Evolutionary conservation across 768 basidiomycete genomes (phyloP).

Genomic region (Collybiopsis luxurians): DNA sequence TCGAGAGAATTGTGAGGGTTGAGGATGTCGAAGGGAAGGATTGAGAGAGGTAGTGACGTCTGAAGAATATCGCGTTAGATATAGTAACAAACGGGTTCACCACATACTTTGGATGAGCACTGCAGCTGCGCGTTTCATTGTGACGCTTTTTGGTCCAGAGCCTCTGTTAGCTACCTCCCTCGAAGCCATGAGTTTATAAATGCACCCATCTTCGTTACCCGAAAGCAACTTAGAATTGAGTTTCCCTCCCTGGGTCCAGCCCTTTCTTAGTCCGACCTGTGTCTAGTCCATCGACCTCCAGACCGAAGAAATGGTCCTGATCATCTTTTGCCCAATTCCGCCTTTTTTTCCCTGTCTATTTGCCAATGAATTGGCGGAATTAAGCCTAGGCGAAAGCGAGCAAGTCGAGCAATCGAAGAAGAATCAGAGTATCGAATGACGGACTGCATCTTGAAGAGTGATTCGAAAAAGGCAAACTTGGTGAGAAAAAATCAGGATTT

Average conservation of each 20-base stretch:
- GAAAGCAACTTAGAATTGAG: slow-evolving; percentile 67
- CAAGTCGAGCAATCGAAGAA: slow-evolving; percentile 72
- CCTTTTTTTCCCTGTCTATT: slow-evolving; percentile 24
- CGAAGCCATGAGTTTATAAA: slow-evolving; percentile 79
- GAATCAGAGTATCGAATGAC: slow-evolving; percentile 58
- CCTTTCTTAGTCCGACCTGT: slow-evolving; percentile 66
- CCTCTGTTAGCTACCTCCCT: slow-evolving; percentile 70
- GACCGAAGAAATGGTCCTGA: too few relatives aligned
- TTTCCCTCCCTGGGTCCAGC: slow-evolving; percentile 63
- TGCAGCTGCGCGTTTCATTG: slow-evolving; percentile 68
- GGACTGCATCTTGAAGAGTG: slow-evolving; percentile 24
- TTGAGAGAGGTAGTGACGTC: too few relatives aligned
- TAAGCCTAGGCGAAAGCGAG: slow-evolving; percentile 71
- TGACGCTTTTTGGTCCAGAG: slow-evolving; percentile 34
- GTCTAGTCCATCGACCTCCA: slow-evolving; percentile 80
- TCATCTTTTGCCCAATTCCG: too few relatives aligned
- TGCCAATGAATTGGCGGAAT: slow-evolving; percentile 52
- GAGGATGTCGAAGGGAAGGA: too few relatives aligned
- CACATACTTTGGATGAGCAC: slow-evolving; percentile 67
- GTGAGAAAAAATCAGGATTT: slow-evolving; percentile 7
- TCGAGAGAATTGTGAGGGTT: too few relatives aligned
- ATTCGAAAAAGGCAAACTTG: slow-evolving; percentile 16
- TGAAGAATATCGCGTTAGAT: too few relatives aligned
- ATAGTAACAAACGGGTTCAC: too few relatives aligned
- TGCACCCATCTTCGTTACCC: slow-evolving; percentile 66